phyloP scores from a whole-genome alignment of 768 basidiomycete genomes.

The Cystobasidium tubakii region DNA sequence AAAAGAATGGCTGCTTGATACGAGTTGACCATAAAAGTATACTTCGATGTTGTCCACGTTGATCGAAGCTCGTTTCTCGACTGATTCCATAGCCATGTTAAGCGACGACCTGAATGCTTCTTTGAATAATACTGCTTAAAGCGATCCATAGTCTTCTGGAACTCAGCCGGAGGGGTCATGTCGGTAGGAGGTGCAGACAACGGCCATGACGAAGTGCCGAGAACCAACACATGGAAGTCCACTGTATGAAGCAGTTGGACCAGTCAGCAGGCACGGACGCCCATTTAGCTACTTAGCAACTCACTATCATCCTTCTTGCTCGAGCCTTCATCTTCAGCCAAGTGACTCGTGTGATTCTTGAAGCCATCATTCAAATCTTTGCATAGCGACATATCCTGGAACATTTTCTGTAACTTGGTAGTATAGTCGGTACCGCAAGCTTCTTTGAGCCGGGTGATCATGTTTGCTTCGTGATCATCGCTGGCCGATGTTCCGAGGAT shows the following conservation, averaged over 20 bases:
- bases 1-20: conserved; percentile 92
- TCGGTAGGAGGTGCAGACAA: conserved; percentile 74
- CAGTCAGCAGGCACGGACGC: not conserved
- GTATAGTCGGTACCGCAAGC: conserved; percentile 96
- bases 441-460: conserved; percentile 96
- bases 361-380: conserved; percentile 92
- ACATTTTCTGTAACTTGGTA: conserved; percentile 92
- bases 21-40: conserved; percentile 88
- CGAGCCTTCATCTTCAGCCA: conserved; percentile 59
- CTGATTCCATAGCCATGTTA: conserved; percentile 98
- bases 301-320: conserved; percentile 57
- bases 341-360: conserved; percentile 71
- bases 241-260: conserved; percentile 50
- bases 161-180: conserved; percentile 80
- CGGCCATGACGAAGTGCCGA: conserved; percentile 95
- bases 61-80: conserved; percentile 93
- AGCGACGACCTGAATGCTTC: conserved; percentile 81
- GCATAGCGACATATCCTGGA: conserved; percentile 91
- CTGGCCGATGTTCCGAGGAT: conserved; percentile 86
- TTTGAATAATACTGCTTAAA: conserved; percentile 89
- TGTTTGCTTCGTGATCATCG: conserved; percentile 91
- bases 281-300: not conserved
- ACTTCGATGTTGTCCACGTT: conserved; percentile 87
- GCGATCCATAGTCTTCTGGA: conserved; percentile 77
- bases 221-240: conserved; percentile 85